Evolutionary conservation across 2,329 filamentous ascomycete species (phyloP), one percentile per base, ranked within the genome.

Genomic region (Trichophyton rubrum): DNA sequence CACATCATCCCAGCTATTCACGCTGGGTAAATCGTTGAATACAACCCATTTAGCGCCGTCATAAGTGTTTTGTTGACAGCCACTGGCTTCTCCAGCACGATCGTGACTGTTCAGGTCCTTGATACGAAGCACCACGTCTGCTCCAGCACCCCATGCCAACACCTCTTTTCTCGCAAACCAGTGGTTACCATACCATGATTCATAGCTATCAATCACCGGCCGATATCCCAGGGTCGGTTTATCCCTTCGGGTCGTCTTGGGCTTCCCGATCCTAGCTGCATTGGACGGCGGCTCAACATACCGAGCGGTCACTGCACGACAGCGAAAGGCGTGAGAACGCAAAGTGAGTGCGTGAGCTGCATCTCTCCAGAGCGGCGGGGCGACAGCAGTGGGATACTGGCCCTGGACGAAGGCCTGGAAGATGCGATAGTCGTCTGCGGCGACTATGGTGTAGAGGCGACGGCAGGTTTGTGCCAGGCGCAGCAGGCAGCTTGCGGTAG

Each of bases 71-170:
- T 57, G 57, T 66, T 61, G 40, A 69, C 65, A 33, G 66, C 67
- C 41, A 17, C 22, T 13, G 41, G 24, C 20, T 27, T 59, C 57
- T 30, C 27, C 27, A 20, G 24, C 53, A 41, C 61, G 63, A 38
- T 62, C 59, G 58, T 66, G 59, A 60, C 64, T 66, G 2, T 74
- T 77, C 24, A 74, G 74, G 59, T 78, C 72, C 65, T 77, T 79
- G 9, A 77, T 72, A 20, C 80, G 74, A 61, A 84, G 63, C 3
- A 80, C 71, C 8, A 86, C 67, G 61, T 82, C 77, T 1, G 83
- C 79, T 0, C 81, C 84, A 11, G 83, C 83, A 59, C 82, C 82
- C 78, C 82, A 85, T 2, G 78, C 80, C 6, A 86, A 68, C 0
- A 82, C 77, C 66, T 85, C 82, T 65, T 75, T 78, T 64, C 80